These are phyloP conservation scores for Cadophora sp. DNA, from an alignment of 2,329 filamentous ascomycete species.

Conservation along the genomic window DNA sequence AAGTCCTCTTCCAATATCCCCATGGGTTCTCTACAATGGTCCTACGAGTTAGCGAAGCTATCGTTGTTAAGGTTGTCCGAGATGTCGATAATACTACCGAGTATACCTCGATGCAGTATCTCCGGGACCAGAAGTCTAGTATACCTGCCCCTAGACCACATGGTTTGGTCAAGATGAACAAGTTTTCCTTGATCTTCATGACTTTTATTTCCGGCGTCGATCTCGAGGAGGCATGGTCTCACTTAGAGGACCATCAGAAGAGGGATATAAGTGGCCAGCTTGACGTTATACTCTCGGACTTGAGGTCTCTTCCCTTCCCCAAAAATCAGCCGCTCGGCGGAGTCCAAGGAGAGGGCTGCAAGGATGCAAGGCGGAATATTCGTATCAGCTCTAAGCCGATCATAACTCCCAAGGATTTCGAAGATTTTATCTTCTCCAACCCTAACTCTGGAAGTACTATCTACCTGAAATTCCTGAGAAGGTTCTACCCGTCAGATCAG, in stretches of 20 bases:
- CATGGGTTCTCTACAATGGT: conserved; percentile 18
- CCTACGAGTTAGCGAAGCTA: conserved; percentile 19
- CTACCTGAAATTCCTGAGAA: conserved; percentile 13
- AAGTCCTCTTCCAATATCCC: conserved; percentile 18
- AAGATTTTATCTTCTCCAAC: background rate
- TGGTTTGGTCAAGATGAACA: conserved; percentile 18
- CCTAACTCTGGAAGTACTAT: background rate
- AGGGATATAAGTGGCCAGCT: background rate
- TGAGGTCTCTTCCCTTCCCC: background rate
- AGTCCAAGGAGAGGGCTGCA: background rate
- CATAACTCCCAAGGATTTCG: background rate
- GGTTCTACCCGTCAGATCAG: conserved; percentile 2
- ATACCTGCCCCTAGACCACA: conserved; percentile 21
- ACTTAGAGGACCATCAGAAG: background rate
- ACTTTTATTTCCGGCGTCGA: conserved; percentile 14
- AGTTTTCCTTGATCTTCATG: conserved; percentile 17
- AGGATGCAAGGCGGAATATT: background rate
- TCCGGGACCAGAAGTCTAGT: conserved; percentile 11
- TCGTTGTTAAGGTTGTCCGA: conserved; percentile 16
- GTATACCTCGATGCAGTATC: conserved; percentile 22
- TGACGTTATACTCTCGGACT: background rate
- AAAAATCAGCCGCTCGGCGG: background rate
- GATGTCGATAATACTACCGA: conserved; percentile 16
- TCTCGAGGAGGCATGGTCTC: conserved; percentile 10
- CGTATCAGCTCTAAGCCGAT: background rate